Conservation (phyloP, 78 protist species). For the Dictyostelium firmibasis region DNA sequence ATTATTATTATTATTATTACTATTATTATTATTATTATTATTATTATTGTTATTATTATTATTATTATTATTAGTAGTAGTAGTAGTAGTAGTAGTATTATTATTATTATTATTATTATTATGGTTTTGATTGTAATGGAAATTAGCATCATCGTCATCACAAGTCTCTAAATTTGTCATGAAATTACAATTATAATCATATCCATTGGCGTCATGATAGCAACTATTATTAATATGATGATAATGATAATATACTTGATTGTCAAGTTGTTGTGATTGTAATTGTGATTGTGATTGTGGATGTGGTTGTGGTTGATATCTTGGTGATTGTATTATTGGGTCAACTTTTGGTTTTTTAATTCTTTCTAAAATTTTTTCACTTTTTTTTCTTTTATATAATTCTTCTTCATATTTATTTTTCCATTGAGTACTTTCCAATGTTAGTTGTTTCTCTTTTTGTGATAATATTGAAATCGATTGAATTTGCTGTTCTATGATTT, state of each 20-base stretch:
- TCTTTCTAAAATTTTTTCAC: constrained; percentile 58
- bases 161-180: background rate
- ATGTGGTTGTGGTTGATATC: background rate
- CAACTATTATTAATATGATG: background rate
- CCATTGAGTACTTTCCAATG: constrained; percentile 40
- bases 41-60: no score
- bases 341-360: constrained; percentile 40
- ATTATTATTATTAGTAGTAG: no score
- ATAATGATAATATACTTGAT: background rate
- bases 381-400: constrained; percentile 65
- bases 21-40: background rate
- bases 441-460: constrained; percentile 42
- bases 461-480: constrained; percentile 29
- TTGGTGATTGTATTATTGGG: background rate
- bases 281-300: background rate
- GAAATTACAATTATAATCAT: background rate
- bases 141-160: constrained; percentile 28
- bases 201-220: background rate
- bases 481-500: constrained; percentile 15
- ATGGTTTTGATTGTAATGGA: no score
- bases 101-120: no score
- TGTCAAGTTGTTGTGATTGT: background rate
- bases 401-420: constrained; percentile 78
- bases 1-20: background rate
- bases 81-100: no score